Conservation (phyloP, 495 filamentous ascomycete species). For the Penicillium pulvis region DNA sequence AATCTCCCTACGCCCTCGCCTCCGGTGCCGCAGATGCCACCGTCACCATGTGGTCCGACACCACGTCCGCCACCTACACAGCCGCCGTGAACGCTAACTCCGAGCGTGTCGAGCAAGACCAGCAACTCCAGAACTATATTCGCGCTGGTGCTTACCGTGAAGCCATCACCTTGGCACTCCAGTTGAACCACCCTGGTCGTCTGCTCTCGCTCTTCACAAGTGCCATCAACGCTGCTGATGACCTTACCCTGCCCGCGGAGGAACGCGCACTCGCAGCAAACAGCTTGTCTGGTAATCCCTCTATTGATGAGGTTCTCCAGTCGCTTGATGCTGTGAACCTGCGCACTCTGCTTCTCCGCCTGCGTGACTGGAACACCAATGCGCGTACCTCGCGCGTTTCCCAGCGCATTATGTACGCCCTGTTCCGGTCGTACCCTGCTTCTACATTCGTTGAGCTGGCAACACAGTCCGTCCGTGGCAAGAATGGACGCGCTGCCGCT, state of each 20-base stretch:
- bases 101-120: conserved; percentile 86
- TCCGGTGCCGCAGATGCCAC: conserved; percentile 89
- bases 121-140: conserved; percentile 89
- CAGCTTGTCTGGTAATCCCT: conserved; percentile 66
- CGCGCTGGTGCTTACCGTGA: conserved; percentile 82
- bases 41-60: conserved; percentile 94
- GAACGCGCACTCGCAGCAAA: conserved; percentile 30
- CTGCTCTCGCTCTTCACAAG: conserved; percentile 80
- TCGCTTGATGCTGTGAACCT: conserved; percentile 82
- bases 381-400: conserved; percentile 82
- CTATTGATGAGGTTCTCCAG: conserved; percentile 82
- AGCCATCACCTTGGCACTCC: conserved; percentile 87
- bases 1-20: conserved; percentile 65
- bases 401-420: conserved; percentile 77
- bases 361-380: conserved; percentile 97
- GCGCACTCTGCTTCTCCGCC: conserved; percentile 70
- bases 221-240: conserved; percentile 65
- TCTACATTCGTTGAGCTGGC: conserved; percentile 68
- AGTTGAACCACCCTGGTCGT: conserved; percentile 88
- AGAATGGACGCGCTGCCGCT: conserved; percentile 51
- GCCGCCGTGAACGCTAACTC: conserved; percentile 69
- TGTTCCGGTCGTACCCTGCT: conserved; percentile 78
- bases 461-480: conserved; percentile 40
- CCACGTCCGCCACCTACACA: conserved; percentile 74
- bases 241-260: conserved; percentile 28